Percentiles rank a stretch among this genome's conserved stretches.
Conservation (phyloP, 345 rosid genomes). For the Melaleuca quinquenervia region DNA sequence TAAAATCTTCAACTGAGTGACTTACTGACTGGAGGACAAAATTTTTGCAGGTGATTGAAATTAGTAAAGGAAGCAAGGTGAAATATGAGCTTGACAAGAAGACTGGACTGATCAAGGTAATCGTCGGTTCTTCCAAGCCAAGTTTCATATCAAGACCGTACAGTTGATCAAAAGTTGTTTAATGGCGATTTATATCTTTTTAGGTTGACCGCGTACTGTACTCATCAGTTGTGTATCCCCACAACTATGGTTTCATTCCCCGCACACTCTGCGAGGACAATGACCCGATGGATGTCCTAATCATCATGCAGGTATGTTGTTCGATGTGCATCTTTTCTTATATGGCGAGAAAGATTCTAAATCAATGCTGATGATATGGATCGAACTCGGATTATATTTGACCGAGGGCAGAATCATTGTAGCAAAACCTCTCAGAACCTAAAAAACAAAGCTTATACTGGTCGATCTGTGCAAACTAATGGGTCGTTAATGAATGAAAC, state of each 20-base stretch:
- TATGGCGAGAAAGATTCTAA: not conserved
- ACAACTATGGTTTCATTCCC: constrained; percentile 61
- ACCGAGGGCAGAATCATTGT: not conserved
- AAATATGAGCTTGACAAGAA: constrained; percentile 97
- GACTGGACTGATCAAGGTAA: constrained; percentile 91
- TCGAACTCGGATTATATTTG: not conserved
- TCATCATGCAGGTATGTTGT: constrained; percentile 59
- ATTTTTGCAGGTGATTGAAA: constrained; percentile 76
- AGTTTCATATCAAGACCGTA: not conserved
- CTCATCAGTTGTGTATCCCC: constrained; percentile 79
- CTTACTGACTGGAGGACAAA: not conserved
- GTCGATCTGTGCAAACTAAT: not conserved
- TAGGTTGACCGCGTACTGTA: constrained; percentile 39
- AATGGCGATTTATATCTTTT: not conserved
- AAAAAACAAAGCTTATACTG: not conserved
- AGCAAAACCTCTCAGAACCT: not conserved
- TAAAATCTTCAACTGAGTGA: not conserved
- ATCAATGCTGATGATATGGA: not conserved
- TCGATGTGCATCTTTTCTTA: not conserved
- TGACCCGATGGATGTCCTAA: constrained; percentile 41
- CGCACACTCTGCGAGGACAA: constrained; percentile 50
- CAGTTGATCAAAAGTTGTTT: not conserved
- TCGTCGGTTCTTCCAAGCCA: not conserved
- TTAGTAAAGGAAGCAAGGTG: constrained; percentile 92
- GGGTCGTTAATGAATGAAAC: not conserved